A percentile compares a stretch with the other conserved stretches of the same genome.
Evolutionary conservation across 2,329 filamentous ascomycete genomes (phyloP).

Genomic region (Colletotrichum sp.): DNA sequence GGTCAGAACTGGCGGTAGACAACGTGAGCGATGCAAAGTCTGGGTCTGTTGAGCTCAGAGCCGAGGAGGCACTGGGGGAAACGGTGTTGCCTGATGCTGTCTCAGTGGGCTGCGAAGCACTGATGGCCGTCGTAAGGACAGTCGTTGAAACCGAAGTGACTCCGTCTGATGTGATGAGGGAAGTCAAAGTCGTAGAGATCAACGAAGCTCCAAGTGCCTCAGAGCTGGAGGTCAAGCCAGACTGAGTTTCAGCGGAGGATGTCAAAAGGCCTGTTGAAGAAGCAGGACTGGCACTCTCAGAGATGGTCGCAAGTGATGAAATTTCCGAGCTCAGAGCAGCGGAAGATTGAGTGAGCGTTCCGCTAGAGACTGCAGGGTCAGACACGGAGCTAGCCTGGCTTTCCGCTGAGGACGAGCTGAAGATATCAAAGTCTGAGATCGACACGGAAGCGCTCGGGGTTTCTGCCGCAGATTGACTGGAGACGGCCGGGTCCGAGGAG

Average conservation of each 20-base stretch:
- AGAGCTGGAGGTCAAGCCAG: background rate
- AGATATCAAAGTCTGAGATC: background rate
- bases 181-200: background rate
- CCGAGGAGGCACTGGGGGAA: background rate
- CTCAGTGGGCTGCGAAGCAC: background rate
- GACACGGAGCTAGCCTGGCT: background rate
- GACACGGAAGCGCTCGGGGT: background rate
- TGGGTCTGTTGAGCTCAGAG: background rate
- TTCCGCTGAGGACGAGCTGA: background rate
- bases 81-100: background rate
- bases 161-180: background rate
- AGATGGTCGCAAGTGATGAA: background rate
- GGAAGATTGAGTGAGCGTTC: background rate
- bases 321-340: background rate
- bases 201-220: background rate
- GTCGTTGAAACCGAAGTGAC: background rate
- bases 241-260: background rate
- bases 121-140: background rate
- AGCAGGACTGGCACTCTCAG: background rate
- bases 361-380: background rate
- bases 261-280: background rate
- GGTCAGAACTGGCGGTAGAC: background rate
- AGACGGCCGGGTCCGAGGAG: background rate
- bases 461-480: background rate
- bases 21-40: background rate